Base-by-base conservation (phyloP, 768 basidiomycete species). In the Cyathus striatus region DNA sequence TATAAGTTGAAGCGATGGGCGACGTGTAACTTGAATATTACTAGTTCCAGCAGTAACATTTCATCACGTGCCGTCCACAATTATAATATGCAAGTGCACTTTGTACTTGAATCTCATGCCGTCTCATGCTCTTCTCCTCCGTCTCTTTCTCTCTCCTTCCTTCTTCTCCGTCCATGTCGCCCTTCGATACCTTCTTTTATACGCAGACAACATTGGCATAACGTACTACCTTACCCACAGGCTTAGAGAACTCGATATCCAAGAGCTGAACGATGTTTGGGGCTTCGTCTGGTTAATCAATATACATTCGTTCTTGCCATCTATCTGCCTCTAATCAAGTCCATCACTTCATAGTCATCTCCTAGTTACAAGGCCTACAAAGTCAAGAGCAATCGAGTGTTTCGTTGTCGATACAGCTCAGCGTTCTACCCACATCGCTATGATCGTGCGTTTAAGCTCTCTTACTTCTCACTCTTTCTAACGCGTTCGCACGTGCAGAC, bases 111-210 rank as follows among this genome's bases (percentile, higher is more conserved):
- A n/a, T 51, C 48, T 48, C 42, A 76, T 77, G 70, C 68, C 75
- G 62, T 87, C 85, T 52, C 87, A 92, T 86, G 88, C 81, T 36
- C 73, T 92, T 47, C 83, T 94, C 41, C 78, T 97, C 42, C 85
- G 93, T 23, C 82, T 97, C 38, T 95, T 96, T 61, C 83, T 94
- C 44, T 91, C 90, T 16, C 86, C 90, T 3, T 82, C 83, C 25
- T 97, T 90, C 72, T 97, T 96, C 69, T 88, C 87, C 9, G 87
- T 95, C 43, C 88, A 94, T 70, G 86, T 94, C 53, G 93, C 93
- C 23, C 82, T 97, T 49, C 79, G 84, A 54, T 97, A 97, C 58
- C 78, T 93, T 44, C 76, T 78, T 50, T 51, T 79, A 27, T 92
- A 93, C 62, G 73, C 83, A 13, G 86, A 90, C 69, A 89, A 91